phyloP scores from a whole-genome alignment of 129 eudicot species.

The Flaveria sonorensis region DNA sequence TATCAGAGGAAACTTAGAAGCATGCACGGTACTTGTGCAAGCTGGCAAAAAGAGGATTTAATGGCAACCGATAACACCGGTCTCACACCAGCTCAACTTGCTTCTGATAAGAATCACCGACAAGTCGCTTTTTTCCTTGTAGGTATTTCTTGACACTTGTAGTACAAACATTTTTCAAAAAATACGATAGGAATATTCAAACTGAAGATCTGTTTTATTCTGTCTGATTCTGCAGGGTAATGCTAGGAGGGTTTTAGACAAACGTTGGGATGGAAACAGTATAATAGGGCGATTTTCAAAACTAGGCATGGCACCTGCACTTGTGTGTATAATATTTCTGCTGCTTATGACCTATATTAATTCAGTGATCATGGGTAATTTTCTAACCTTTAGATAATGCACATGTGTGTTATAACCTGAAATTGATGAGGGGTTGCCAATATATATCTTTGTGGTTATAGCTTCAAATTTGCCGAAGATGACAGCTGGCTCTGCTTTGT shows the following conservation, averaged over 20 bases:
- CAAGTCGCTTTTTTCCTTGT: slow-evolving; percentile 99
- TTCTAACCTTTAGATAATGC: slow-evolving; percentile 16
- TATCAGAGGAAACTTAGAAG: slow-evolving; percentile 89
- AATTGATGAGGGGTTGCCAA: slow-evolving; percentile 6
- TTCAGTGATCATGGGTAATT: slow-evolving; percentile 79
- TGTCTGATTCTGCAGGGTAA: slow-evolving; percentile 68
- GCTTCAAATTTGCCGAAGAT: slow-evolving; percentile 75
- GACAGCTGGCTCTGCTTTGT: slow-evolving; percentile 68
- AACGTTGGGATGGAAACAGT: slow-evolving; percentile 72
- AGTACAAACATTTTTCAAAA: background rate
- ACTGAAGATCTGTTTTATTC: slow-evolving; percentile 2
- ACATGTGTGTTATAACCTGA: background rate
- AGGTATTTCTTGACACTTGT: slow-evolving; percentile 56
- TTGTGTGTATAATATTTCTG: slow-evolving; percentile 78
- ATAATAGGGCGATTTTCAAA: slow-evolving; percentile 73
- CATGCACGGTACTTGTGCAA: slow-evolving; percentile 93
- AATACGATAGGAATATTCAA: background rate
- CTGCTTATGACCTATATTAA: slow-evolving; percentile 66
- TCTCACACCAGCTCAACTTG: slow-evolving; percentile 96
- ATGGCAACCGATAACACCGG: slow-evolving; percentile 88
- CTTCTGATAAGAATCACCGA: slow-evolving; percentile 92
- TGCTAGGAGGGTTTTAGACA: slow-evolving; percentile 82
- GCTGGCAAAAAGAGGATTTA: slow-evolving; percentile 96
- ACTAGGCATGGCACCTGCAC: slow-evolving; percentile 91
- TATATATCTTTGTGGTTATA: slow-evolving; percentile 29